These are phyloP conservation scores for Diutina rugosa DNA, from an alignment of 1,139 yeast species.

Conservation along the genomic window DNA sequence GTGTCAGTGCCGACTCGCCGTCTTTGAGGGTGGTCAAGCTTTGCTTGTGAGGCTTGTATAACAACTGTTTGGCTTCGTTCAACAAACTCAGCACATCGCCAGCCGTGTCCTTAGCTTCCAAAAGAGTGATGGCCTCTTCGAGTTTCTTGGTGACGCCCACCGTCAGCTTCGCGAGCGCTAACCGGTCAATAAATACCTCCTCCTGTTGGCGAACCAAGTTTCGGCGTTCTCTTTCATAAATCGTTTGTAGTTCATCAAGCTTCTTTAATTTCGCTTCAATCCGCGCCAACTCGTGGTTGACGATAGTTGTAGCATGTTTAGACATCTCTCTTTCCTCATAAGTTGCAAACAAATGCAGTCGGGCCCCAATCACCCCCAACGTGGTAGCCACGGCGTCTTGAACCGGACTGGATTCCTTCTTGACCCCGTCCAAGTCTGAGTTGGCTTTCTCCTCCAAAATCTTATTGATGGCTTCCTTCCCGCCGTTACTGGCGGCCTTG, in stretches of 20 bases:
- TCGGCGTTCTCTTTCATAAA: conserved; percentile 68
- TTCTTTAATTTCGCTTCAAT: conserved; percentile 66
- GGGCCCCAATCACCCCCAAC: conserved; percentile 61
- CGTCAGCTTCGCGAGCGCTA: conserved; percentile 57
- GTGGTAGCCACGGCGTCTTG: conserved; percentile 38
- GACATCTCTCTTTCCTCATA: conserved; percentile 75
- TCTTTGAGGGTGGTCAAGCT: conserved; percentile 10
- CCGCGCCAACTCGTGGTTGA: conserved; percentile 62
- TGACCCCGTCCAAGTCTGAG: conserved; percentile 1
- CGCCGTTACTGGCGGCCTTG: conserved; percentile 64
- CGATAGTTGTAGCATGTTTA: conserved; percentile 41
- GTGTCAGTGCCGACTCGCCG: background rate
- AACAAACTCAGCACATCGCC: conserved; percentile 16
- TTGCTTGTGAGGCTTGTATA: conserved; percentile 36
- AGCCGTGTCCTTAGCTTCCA: conserved; percentile 12
- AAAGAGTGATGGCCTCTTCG: conserved; percentile 23
- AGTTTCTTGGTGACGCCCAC: conserved; percentile 38
- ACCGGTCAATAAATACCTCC: conserved; percentile 65
- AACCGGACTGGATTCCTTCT: background rate
- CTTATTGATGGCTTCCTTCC: conserved; percentile 24
- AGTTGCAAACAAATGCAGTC: conserved; percentile 72
- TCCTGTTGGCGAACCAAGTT: conserved; percentile 67
- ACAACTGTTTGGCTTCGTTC: conserved; percentile 33
- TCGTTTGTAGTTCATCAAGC: conserved; percentile 60
- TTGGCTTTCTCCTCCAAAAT: conserved; percentile 37